Conservation (phyloP, 2,329 filamentous ascomycete genomes). For the Fusarium transvaalense region DNA sequence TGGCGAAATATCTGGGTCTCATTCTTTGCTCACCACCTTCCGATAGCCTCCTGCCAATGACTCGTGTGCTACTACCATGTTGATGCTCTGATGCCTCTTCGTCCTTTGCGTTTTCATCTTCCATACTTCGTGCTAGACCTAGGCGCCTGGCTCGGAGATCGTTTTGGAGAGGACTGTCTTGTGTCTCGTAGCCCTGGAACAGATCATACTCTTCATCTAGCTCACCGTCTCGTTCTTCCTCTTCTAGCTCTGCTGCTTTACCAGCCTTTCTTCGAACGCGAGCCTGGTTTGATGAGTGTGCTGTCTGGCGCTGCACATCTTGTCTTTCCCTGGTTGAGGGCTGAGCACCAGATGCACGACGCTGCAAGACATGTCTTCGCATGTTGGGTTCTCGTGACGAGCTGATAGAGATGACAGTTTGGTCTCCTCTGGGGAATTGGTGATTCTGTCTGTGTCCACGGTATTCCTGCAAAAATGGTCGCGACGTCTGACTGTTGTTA, state of each 20-base stretch:
- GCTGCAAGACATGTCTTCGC: not conserved
- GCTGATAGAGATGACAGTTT: not conserved
- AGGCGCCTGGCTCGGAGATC: not conserved
- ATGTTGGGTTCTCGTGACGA: not conserved
- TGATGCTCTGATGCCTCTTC: not conserved
- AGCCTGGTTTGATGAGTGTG: constrained; percentile 4
- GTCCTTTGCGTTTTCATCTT: not conserved
- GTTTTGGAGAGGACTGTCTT: not conserved
- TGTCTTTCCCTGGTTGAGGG: not conserved
- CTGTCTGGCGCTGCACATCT: not conserved
- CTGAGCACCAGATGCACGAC: not conserved
- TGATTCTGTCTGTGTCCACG: not conserved
- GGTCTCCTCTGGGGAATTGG: not conserved
- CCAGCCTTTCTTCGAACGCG: not conserved
- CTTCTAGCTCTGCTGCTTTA: not conserved
- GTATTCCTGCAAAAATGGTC: fast-evolving
- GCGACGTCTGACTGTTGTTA: fast-evolving
- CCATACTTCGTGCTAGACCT: not conserved
- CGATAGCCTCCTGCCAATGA: not conserved
- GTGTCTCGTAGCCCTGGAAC: not conserved
- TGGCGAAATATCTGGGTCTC: not conserved
- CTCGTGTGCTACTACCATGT: not conserved
- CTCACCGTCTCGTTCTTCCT: not conserved
- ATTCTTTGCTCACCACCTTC: constrained; percentile 7
- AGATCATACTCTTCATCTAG: not conserved